phyloP scores from a whole-genome alignment of 495 filamentous ascomycete genomes.

The Collariella sp. region DNA sequence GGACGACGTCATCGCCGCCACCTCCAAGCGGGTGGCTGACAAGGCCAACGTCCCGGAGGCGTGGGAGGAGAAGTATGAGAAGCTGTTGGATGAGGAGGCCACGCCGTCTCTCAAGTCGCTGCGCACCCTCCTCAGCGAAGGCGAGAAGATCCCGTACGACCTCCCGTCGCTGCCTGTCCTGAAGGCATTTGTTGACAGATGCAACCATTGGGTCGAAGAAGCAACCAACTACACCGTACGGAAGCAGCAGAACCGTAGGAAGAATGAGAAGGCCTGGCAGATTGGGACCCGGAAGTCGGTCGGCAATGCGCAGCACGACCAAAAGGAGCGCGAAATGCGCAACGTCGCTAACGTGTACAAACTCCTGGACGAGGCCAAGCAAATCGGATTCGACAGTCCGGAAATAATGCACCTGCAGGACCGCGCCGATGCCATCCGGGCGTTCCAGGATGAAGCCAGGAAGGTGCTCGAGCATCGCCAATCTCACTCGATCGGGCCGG shows the following conservation, averaged over 20 bases:
- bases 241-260: slow-evolving; percentile 96
- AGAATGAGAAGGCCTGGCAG: slow-evolving; percentile 90
- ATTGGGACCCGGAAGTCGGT: slow-evolving; percentile 54
- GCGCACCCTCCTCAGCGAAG: slow-evolving; percentile 78
- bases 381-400: slow-evolving; percentile 86
- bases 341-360: slow-evolving; percentile 84
- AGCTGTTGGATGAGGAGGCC: slow-evolving; percentile 68
- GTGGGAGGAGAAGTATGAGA: slow-evolving; percentile 88
- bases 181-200: slow-evolving; percentile 82
- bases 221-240: slow-evolving; percentile 94
- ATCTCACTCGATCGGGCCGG: slow-evolving; percentile 52
- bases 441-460: slow-evolving; percentile 74
- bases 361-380: slow-evolving; percentile 74
- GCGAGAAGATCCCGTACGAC: slow-evolving; percentile 94
- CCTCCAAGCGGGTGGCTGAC: slow-evolving; percentile 71
- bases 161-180: slow-evolving; percentile 75
- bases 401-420: slow-evolving; percentile 85
- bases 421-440: slow-evolving; percentile 75
- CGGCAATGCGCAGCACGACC: slow-evolving; percentile 57
- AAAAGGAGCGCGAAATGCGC: slow-evolving; percentile 84
- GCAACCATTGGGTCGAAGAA: slow-evolving; percentile 97
- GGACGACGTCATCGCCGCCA: slow-evolving; percentile 55
- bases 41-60: slow-evolving; percentile 76
- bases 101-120: slow-evolving; percentile 80
- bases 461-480: slow-evolving; percentile 53